phyloP scores from a whole-genome alignment of 768 basidiomycete species.

The Auricularia auricula-judae region DNA sequence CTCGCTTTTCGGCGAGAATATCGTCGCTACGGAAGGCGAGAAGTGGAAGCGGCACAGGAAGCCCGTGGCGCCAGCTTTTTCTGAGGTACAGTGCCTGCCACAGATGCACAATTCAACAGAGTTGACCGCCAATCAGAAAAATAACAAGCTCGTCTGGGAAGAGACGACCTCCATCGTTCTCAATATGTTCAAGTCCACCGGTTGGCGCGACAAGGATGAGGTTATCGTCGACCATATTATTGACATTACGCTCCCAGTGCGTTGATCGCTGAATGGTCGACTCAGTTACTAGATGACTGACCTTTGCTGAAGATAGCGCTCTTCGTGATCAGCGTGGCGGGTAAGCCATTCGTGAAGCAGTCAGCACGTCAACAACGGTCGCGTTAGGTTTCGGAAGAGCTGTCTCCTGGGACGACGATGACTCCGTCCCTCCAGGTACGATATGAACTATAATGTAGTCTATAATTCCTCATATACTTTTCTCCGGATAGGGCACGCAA shows the following conservation, averaged over 20 bases:
- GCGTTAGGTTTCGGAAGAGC: neutral
- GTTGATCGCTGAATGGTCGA: neutral
- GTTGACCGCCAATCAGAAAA: neutral
- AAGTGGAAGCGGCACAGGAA: slow-evolving; percentile 58
- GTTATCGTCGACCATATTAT: neutral
- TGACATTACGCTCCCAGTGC: neutral
- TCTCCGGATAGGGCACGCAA: neutral
- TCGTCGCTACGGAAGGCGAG: slow-evolving; percentile 52
- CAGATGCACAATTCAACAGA: no score
- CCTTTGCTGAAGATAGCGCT: neutral
- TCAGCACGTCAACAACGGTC: neutral
- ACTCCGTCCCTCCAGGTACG: neutral
- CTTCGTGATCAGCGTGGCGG: neutral
- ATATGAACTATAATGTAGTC: neutral
- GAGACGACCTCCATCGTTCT: neutral
- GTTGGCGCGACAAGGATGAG: slow-evolving; percentile 1
- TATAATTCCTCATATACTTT: neutral
- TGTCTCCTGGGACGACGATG: neutral
- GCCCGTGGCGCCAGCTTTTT: slow-evolving; percentile 54
- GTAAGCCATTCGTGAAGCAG: neutral
- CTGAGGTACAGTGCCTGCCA: slow-evolving; percentile 29
- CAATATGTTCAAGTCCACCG: neutral
- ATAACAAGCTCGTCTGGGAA: slow-evolving; percentile 5
- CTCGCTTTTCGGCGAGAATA: slow-evolving; percentile 45
- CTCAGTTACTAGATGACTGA: neutral